phyloP scores from a whole-genome alignment of 2,329 filamentous ascomycete species.

The Ilyonectria robusta region DNA sequence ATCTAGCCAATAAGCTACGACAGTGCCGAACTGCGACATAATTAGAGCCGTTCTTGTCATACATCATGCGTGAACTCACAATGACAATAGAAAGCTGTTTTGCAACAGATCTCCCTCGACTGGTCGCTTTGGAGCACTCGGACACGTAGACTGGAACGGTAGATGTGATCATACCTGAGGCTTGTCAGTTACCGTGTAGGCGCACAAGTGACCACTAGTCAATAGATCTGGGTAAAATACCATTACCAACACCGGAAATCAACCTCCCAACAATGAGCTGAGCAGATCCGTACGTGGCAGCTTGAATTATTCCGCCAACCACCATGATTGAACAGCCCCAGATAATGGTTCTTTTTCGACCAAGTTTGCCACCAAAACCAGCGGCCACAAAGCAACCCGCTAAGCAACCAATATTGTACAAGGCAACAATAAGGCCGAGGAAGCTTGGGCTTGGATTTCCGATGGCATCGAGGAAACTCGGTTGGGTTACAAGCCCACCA shows the following conservation, averaged over 20 bases:
- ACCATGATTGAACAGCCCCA: conserved; percentile 31
- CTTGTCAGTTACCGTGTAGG: neutral
- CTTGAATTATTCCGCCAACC: conserved; percentile 17
- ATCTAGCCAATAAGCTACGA: conserved; percentile 4
- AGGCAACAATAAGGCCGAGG: conserved; percentile 28
- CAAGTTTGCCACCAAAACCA: conserved; percentile 16
- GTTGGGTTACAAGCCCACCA: conserved; percentile 26
- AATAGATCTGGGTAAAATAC: neutral
- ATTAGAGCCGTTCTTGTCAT: neutral
- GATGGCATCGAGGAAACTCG: conserved; percentile 27
- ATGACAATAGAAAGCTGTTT: conserved; percentile 9
- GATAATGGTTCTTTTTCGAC: conserved; percentile 21
- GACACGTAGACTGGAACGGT: conserved; percentile 8
- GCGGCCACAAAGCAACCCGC: conserved; percentile 23
- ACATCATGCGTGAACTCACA: neutral
- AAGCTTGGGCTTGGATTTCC: conserved; percentile 26
- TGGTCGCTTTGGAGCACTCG: neutral
- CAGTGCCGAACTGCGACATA: neutral
- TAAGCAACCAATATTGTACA: conserved; percentile 31
- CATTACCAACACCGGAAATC: conserved; percentile 1
- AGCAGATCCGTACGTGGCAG: neutral
- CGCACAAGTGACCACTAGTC: neutral
- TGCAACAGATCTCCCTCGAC: neutral
- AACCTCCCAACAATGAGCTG: conserved; percentile 4
- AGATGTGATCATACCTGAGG: conserved; percentile 4